Evolutionary conservation across 371 early-diverging fungal species (phyloP), one percentile per base, ranked within the genome.

Genomic region (Mortierella sp.): DNA sequence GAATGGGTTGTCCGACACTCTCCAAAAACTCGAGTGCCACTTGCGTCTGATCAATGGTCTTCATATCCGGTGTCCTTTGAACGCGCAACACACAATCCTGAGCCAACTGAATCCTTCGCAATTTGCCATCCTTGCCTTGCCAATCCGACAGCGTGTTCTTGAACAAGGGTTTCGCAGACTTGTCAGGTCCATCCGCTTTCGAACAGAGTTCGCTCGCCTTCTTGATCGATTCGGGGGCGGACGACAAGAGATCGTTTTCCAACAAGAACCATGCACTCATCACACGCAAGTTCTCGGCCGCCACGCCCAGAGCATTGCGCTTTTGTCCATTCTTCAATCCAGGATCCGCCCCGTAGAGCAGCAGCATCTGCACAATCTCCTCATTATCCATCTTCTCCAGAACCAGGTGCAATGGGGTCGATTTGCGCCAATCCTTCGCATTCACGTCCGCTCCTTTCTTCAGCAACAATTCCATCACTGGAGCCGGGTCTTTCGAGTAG

Each of bases 241-340:
- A 68, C 6, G 64, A 64, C 69, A 74, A 19, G 31, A 74, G 45
- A 38, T 74, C 74, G 58, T 74, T 74, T 61, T 74, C 74, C 34
- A 74, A 43, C 57, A 74, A 48, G 65, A 74, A 74, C 74, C 74
- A 74, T 3, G 74, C 68, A 23, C 74, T 74, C 74, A 74, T 74
- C 45, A 74, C 74, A 12, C 74, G 45, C 54, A 74, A 38, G 19
- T 68, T 62, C 50, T 74, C 74, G 18, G 74, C 74, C 9, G 74
- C 74, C 0, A 74, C 68, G 12, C 69, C 59, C 10, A 74, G 51
- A 1, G 69, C 74, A 31, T 74, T 74, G 13, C 74, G 49, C 65
- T 74, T 74, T 49, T 31, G 60, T 12, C 68, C 51, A 48, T 74
- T 74, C 74, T 61, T 74, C 48, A 74, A 50, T 10, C 64, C 50